phyloP scores from a whole-genome alignment of 768 basidiomycete genomes.

The Hemileccinum rubropunctum region DNA sequence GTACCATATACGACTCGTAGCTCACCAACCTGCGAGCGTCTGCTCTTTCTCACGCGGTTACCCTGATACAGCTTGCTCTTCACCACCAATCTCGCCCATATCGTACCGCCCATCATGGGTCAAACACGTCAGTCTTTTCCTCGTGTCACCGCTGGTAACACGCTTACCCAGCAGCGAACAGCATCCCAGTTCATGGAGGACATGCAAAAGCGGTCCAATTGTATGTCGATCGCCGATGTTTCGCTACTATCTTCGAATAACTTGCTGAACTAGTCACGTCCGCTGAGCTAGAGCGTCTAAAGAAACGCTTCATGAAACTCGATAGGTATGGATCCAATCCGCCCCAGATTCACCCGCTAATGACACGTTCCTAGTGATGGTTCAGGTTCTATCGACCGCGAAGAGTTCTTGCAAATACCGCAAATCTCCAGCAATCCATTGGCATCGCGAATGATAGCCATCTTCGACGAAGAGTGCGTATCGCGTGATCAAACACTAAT shows the following conservation, averaged over 20 bases:
- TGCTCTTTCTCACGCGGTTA: conserved; percentile 21
- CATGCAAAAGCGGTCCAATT: conserved; percentile 96
- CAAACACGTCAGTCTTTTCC: conserved; percentile 66
- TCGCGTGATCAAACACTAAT: conserved; percentile 5
- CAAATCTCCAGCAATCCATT: conserved; percentile 98
- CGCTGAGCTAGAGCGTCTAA: conserved; percentile 88
- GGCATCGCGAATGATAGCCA: conserved; percentile 97
- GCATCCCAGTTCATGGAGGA: conserved; percentile 97
- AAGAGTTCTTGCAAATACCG: conserved; percentile 98
- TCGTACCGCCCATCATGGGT: conserved; percentile 53
- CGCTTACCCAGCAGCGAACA: conserved; percentile 29
- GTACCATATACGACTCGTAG: conserved; percentile 12
- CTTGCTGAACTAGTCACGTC: conserved; percentile 71
- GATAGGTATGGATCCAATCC: conserved; percentile 61
- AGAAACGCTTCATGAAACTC: conserved; percentile 99
- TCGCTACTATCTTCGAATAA: conserved; percentile 3
- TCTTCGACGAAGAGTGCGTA: conserved; percentile 97
- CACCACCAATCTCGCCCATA: neutral
- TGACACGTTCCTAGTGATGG: conserved; percentile 63
- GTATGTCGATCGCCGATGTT: conserved; percentile 49
- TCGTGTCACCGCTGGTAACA: neutral
- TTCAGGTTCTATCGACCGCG: conserved; percentile 96
- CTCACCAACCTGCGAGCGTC: neutral
- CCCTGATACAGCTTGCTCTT: neutral
- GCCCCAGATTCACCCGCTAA: neutral